Evolutionary conservation across 1,284 basidiomycete genomes (phyloP), one percentile per base, ranked within the genome.

Genomic region (Trametes sp.): DNA sequence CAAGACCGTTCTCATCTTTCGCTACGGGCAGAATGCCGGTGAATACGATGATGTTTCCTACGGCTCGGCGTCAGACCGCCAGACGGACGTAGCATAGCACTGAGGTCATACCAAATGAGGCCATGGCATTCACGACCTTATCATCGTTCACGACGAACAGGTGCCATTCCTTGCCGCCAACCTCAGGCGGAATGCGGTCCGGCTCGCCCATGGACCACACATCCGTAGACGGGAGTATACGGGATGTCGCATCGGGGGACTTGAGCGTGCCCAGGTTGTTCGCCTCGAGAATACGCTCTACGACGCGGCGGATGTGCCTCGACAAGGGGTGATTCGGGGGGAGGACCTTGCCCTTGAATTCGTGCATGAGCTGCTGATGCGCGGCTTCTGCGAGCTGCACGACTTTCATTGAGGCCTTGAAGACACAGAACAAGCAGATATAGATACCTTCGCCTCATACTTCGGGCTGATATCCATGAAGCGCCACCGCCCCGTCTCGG

Each of bases 1-100:
- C 94, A 0, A 98, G 78, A 0, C 95, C 95, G 65, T 92, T 84
- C 66, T 95, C 92, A 65, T 95, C 89, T 63, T 80, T 80, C 52
- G 88, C 90, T 6, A 96, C 79, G 0, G 93, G 94, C 9, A 98
- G 76, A 54, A 98, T 94, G 0, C 96, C 96, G 0, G 93, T 95
- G 70, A 94, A 98, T 2, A 98, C 93, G 54, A 96, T 87, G 66
- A 98, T 91, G 67, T 87, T 87, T 4, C 89, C 88, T 82, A 64
- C 41, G 2, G 46, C 14, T n/a, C 4, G 11, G 11, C 45, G 38
- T 54, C n/a, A 67, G 41, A 29, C n/a, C 28, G 36, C 1, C 42
- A 11, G 10, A 28, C 6, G 4, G 19, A 13, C 14, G 11, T 23
- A 24, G 23, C 26, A 16, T 5, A 7, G 45, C 29, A 48, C 21